These are phyloP conservation scores for Phytophthora gonapodyides DNA, from an alignment of 352 stramenopile genomes.

Conservation along the genomic window DNA sequence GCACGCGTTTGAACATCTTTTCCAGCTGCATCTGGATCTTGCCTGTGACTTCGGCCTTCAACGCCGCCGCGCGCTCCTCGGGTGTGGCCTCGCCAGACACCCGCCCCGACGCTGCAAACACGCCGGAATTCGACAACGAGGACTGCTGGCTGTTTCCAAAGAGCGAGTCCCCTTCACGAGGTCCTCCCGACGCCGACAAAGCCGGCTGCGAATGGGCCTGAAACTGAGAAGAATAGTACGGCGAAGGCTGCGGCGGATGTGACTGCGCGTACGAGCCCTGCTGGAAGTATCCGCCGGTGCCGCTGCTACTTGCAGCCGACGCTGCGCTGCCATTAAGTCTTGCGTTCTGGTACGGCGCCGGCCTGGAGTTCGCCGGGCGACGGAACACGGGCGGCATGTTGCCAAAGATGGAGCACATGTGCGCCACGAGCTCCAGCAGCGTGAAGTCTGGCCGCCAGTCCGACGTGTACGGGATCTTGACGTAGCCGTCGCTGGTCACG, in stretches of 20 bases:
- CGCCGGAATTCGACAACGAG: conserved; percentile 25
- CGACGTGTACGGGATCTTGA: conserved; percentile 85
- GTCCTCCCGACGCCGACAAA: conserved; percentile 14
- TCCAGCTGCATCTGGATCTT: conserved; percentile 85
- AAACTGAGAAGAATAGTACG: conserved; percentile 39
- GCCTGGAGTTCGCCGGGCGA: conserved; percentile 51
- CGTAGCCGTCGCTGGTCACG: conserved; percentile 85
- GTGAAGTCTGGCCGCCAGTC: conserved; percentile 87
- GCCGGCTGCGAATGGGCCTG: conserved; percentile 32
- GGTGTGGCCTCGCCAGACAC: conserved; percentile 10
- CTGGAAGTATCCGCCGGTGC: conserved; percentile 53
- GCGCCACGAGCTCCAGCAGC: conserved; percentile 81
- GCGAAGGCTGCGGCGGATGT: conserved; percentile 37
- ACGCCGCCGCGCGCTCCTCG: conserved; percentile 51
- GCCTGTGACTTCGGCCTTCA: conserved; percentile 77
- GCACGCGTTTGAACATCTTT: conserved; percentile 77
- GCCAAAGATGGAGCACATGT: conserved; percentile 91
- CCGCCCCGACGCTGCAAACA: conserved; percentile 14
- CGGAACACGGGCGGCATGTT: conserved; percentile 87
- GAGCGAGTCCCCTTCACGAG: conserved; percentile 40
- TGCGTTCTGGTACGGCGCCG: conserved; percentile 38
- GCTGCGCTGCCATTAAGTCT: conserved; percentile 36
- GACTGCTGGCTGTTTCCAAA: conserved; percentile 49
- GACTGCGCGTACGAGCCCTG: conserved; percentile 41
- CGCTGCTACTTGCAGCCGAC: conserved; percentile 19